Percentiles rank a stretch among this genome's conserved stretches.
Evolutionary conservation across 805 yeast genomes (phyloP).

Genomic region (Lachancea nothofagi): DNA sequence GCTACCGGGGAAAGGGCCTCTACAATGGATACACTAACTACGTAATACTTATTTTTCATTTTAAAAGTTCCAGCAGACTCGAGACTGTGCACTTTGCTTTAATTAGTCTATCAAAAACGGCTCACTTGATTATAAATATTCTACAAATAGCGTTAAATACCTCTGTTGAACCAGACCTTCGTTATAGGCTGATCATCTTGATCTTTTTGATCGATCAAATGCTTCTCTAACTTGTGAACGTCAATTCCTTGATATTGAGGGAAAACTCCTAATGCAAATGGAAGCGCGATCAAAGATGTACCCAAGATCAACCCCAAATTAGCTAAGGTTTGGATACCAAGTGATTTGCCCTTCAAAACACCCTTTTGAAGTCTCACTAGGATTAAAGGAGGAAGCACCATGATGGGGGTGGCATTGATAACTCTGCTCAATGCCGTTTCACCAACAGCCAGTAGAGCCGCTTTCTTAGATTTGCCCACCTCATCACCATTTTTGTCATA

Average conservation of each 20-base stretch:
- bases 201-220: slow-evolving; percentile 57
- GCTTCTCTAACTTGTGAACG: slow-evolving; percentile 56
- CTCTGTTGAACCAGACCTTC: slow-evolving; percentile 83
- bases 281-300: slow-evolving; percentile 83
- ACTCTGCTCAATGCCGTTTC: slow-evolving; percentile 96
- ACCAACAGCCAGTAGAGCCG: slow-evolving; percentile 91
- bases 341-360: slow-evolving; percentile 60
- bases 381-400: slow-evolving; percentile 91
- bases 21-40: slow-evolving; percentile 15
- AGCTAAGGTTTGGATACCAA: slow-evolving; percentile 58
- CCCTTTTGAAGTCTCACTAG: slow-evolving; percentile 73
- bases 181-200: slow-evolving; percentile 51
- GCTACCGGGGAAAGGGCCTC: slow-evolving; percentile 14
- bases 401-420: slow-evolving; percentile 92
- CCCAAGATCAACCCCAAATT: slow-evolving; percentile 80
- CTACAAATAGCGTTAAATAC: slow-evolving; percentile 56
- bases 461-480: slow-evolving; percentile 71
- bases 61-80: neutral
- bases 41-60: neutral
- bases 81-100: neutral
- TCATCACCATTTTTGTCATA: slow-evolving; percentile 59
- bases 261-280: slow-evolving; percentile 92
- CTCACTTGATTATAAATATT: no score
- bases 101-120: slow-evolving; percentile 1
- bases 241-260: slow-evolving; percentile 75